Base-by-base conservation (phyloP, 2,329 filamentous ascomycete species). In the Ophiocordyceps camponoti-rufipedis region DNA sequence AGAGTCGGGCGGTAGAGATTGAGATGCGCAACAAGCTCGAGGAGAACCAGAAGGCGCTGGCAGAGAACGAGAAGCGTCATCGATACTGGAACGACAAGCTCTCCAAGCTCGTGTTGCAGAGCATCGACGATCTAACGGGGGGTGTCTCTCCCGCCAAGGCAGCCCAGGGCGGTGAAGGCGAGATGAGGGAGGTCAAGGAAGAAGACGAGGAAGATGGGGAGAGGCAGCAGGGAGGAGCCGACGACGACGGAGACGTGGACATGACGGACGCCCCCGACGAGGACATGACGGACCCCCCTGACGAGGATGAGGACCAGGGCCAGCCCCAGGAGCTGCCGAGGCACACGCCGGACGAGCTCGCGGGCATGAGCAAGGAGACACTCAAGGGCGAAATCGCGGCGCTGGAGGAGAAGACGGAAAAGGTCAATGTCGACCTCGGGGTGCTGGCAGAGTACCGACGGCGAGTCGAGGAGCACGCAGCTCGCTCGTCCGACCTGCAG, bases 1-100 rank as follows among this genome's bases (percentile, higher is more conserved):
- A 86, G 56, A 94, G 83, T 0, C 78, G 89, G 10, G 88, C 86
- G 0, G 70, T 82, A 3, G 91, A 98, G 62, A 95, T 98, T 49
- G 91, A 98, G 63, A 95, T 96, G 87, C 83, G 85, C 50, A 96
- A 96, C 64, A 94, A 94, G 66, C 79, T 98, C 1, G 91, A 96
- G 57, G 89, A 96, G 58, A 91, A 89, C 60, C 84, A 94, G 52
- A 98, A 98, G 65, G 76, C 81, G 10, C 72, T 96, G 13, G 63
- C 67, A 0, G 89, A 96, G 57, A 94, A 93, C 62, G 80, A 93
- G 60, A 88, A 85, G 63, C 79, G 84, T 48, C 72, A 84, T 39
- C 74, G 72, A 35, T 85, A 94, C 66, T 96, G 88, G 87, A 70
- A 87, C 46, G 85, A 94, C 48, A 95, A 96, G 66, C 69, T 94